Evolutionary conservation across 2,329 filamentous ascomycete species (phyloP).

Genomic region (Alternaria triticina): DNA sequence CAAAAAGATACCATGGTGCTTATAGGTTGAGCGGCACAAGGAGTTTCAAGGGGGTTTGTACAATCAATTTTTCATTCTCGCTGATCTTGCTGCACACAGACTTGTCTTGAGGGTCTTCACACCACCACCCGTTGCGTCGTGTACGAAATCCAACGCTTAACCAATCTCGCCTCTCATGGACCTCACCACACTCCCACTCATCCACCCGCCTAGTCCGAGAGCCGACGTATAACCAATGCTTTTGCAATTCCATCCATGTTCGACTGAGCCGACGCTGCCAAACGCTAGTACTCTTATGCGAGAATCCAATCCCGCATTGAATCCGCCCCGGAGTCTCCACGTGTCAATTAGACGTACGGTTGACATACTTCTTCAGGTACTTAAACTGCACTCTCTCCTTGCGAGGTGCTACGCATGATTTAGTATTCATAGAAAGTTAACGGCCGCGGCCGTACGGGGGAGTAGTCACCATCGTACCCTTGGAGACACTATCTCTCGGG

Average conservation of each 20-base stretch:
- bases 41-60: not conserved
- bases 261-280: not conserved
- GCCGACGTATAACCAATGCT: not conserved
- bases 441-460: not conserved
- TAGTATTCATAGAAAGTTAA: not conserved
- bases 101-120: too few relatives aligned
- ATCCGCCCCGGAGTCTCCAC: not conserved
- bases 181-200: not conserved
- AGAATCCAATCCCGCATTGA: not conserved
- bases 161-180: not conserved
- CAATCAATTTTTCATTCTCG: not conserved
- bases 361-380: not conserved
- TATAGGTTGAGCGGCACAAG: not conserved
- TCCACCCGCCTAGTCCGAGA: not conserved
- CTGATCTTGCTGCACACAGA: not conserved
- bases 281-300: not conserved
- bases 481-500: slow-evolving; percentile 3
- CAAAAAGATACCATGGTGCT: not conserved
- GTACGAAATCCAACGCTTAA: not conserved
- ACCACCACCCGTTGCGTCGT: not conserved
- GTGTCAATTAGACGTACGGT: not conserved
- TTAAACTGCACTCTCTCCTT: not conserved
- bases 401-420: not conserved
- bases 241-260: not conserved
- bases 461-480: not conserved